phyloP scores from a whole-genome alignment of 257 asterid genomes.

The Solanum sejunctum region DNA sequence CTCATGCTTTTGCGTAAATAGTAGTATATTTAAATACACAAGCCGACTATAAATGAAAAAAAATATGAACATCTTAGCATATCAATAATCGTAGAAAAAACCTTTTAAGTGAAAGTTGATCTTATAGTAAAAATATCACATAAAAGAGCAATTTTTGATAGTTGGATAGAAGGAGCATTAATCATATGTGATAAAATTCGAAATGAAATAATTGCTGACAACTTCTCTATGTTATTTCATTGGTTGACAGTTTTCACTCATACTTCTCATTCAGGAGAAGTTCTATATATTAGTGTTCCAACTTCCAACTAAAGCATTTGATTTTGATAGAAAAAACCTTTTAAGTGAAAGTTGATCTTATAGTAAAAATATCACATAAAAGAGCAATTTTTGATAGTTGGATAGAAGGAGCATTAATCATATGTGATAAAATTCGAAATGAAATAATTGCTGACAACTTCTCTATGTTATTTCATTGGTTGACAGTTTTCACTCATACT shows the following conservation, averaged over 20 bases:
- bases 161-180: background rate
- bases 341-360: background rate
- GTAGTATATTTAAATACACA: background rate
- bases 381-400: background rate
- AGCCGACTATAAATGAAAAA: background rate
- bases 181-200: background rate
- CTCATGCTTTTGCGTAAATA: background rate
- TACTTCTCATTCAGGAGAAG: too few species aligned
- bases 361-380: background rate
- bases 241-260: background rate
- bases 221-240: background rate
- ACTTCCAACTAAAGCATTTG: too few species aligned
- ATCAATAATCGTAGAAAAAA: background rate
- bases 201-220: background rate
- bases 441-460: background rate
- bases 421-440: background rate
- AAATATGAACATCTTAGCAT: background rate
- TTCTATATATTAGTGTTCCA: too few species aligned
- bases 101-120: background rate
- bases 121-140: background rate
- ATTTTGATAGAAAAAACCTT: background rate
- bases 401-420: background rate
- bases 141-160: background rate
- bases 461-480: background rate
- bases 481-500: background rate